These are phyloP conservation scores for Durotheca rogersii DNA, from an alignment of 495 filamentous ascomycete species.

Conservation along the genomic window DNA sequence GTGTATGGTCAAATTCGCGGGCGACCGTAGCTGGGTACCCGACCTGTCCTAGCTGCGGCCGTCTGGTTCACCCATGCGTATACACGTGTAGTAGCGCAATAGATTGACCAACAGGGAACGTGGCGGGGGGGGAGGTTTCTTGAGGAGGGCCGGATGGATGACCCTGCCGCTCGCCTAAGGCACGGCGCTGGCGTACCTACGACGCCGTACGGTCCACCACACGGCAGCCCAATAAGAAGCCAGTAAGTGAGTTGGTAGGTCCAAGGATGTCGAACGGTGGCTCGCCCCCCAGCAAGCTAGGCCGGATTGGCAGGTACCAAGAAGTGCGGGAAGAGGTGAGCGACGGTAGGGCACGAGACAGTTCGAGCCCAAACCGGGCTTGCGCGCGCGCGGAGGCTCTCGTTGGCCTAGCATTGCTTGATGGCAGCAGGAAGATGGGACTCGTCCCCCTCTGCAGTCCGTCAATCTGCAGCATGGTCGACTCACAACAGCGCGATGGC, in stretches of 20 bases:
- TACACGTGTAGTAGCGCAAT: slow-evolving; percentile 25
- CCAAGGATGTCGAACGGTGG: background rate
- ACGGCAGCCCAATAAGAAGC: background rate
- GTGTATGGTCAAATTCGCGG: slow-evolving; percentile 14
- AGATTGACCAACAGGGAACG: slow-evolving; percentile 16
- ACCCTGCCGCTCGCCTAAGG: slow-evolving; percentile 1
- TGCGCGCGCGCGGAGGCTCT: no score
- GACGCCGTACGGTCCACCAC: background rate
- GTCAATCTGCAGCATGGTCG: no score
- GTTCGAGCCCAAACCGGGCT: slow-evolving; percentile 5
- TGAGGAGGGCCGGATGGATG: slow-evolving; percentile 5
- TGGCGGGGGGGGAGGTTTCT: no score
- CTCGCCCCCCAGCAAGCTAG: background rate
- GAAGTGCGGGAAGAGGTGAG: no score
- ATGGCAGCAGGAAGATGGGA: background rate
- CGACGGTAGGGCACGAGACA: slow-evolving; percentile 8
- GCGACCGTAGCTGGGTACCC: slow-evolving; percentile 20
- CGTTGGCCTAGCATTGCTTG: slow-evolving; percentile 2
- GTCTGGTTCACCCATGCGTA: slow-evolving; percentile 21
- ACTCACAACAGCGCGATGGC: no score
- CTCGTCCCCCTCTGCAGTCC: background rate
- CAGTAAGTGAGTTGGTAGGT: no score
- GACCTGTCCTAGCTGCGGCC: slow-evolving; percentile 20
- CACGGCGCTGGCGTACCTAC: slow-evolving; percentile 10
- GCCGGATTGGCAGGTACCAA: background rate